phyloP scores from a whole-genome alignment of 768 basidiomycete genomes.

The Coprinellus micaceus region DNA sequence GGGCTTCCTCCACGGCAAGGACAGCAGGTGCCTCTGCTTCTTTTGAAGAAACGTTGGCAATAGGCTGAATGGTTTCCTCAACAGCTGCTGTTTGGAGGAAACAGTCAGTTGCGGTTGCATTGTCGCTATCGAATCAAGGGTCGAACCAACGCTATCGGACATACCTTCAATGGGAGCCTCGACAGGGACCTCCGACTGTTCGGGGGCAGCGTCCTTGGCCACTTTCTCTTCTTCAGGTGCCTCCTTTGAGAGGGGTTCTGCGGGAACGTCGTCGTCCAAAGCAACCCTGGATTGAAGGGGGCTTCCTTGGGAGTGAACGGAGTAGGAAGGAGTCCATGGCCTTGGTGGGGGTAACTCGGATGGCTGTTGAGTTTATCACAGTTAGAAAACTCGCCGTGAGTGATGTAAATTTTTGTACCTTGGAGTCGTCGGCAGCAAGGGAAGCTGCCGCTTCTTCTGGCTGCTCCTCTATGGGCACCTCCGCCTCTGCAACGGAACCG shows the following conservation, averaged over 20 bases:
- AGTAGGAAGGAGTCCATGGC: slow-evolving; percentile 41
- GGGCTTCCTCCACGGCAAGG: neutral
- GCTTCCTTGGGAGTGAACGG: slow-evolving; percentile 37
- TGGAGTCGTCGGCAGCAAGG: neutral
- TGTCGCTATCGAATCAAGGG: no score
- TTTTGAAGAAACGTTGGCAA: no score
- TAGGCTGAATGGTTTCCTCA: no score
- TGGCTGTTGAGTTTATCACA: neutral
- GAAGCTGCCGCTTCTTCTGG: neutral
- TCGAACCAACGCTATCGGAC: neutral
- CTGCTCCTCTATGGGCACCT: slow-evolving; percentile 10
- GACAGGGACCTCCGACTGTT: neutral
- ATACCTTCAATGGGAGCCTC: neutral
- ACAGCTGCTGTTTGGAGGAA: no score
- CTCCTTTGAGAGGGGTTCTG: neutral
- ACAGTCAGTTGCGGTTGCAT: no score
- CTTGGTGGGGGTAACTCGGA: slow-evolving; percentile 14
- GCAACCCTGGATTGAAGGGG: slow-evolving; percentile 3
- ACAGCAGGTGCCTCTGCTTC: neutral
- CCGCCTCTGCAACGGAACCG: slow-evolving; percentile 23
- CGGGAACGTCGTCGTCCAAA: neutral
- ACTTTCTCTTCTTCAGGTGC: neutral
- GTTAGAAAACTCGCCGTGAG: neutral
- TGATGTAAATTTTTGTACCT: neutral
- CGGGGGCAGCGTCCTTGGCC: neutral